phyloP scores from a whole-genome alignment of 495 filamentous ascomycete genomes.

The Hypoxylon intermedium region DNA sequence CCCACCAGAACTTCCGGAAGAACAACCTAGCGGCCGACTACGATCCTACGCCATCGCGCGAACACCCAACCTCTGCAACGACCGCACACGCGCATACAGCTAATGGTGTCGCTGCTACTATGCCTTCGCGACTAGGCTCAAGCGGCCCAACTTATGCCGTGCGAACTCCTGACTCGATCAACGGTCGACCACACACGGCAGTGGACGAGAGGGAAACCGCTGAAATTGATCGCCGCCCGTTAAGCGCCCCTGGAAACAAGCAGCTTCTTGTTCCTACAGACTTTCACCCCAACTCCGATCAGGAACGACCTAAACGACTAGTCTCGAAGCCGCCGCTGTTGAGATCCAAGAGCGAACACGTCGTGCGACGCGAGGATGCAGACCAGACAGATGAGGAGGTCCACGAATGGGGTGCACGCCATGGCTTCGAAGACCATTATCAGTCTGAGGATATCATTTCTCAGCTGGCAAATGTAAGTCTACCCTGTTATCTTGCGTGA shows the following conservation, averaged over 20 bases:
- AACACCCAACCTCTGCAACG: conserved; percentile 5
- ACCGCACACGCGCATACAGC: conserved; percentile 1
- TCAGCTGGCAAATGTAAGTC: conserved; percentile 62
- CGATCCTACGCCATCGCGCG: conserved; percentile 2
- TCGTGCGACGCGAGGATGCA: conserved; percentile 53
- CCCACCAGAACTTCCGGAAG: conserved; percentile 1
- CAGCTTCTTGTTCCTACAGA: conserved; percentile 16
- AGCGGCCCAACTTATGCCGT: conserved; percentile 24
- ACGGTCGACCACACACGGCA: conserved; percentile 34
- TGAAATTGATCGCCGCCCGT: conserved; percentile 39
- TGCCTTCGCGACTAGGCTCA: conserved; percentile 35
- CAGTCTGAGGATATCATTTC: conserved; percentile 69
- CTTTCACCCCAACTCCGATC: conserved; percentile 41
- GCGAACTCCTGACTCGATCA: conserved; percentile 19
- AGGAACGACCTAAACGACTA: conserved; percentile 42
- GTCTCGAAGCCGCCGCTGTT: conserved; percentile 65
- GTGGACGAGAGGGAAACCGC: conserved; percentile 36
- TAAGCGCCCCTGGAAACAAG: conserved; percentile 45
- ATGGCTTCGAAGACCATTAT: conserved; percentile 75
- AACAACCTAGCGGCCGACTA: conserved; percentile 1
- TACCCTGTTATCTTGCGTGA: background rate
- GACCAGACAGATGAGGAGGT: conserved; percentile 49
- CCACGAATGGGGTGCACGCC: conserved; percentile 62
- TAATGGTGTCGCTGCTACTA: conserved; percentile 22
- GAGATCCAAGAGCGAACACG: conserved; percentile 77